phyloP scores from a whole-genome alignment of 257 asterid genomes.

The Linaria vulgaris region DNA sequence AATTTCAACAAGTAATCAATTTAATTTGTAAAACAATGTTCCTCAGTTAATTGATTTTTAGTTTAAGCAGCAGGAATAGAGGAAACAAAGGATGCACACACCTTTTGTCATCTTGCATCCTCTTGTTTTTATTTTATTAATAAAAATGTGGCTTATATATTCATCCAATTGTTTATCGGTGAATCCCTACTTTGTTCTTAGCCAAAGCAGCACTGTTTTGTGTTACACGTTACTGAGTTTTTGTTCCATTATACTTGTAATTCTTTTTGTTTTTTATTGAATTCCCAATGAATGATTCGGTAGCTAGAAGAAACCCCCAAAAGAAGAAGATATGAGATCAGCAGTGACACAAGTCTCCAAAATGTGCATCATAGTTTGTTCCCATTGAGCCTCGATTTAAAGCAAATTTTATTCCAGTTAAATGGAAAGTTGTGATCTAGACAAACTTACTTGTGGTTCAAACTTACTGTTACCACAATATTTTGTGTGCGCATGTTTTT shows the following conservation, averaged over 20 bases:
- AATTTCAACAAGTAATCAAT: too few species aligned
- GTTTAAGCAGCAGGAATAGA: too few species aligned
- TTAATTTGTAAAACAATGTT: too few species aligned
- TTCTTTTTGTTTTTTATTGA: background rate
- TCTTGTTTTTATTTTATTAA: too few species aligned
- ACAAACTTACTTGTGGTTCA: background rate
- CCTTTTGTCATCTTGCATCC: too few species aligned
- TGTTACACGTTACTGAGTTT: conserved; percentile 11
- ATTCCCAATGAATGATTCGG: background rate
- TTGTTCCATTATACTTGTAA: background rate
- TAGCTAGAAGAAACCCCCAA: too few species aligned
- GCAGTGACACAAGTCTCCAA: background rate
- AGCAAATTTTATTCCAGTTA: background rate
- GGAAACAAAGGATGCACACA: too few species aligned
- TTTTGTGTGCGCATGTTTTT: too few species aligned
- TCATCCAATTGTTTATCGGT: conserved; percentile 18
- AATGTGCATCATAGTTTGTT: too few species aligned
- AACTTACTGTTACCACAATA: too few species aligned
- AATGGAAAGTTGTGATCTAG: background rate
- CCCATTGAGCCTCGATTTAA: background rate
- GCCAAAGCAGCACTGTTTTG: conserved; percentile 19
- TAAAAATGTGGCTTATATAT: background rate
- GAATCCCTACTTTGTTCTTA: conserved; percentile 17
- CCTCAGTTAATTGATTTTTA: too few species aligned
- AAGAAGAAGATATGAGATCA: too few species aligned